Conservation (phyloP, 805 yeast species). For the Nakazawaea anatomiae region DNA sequence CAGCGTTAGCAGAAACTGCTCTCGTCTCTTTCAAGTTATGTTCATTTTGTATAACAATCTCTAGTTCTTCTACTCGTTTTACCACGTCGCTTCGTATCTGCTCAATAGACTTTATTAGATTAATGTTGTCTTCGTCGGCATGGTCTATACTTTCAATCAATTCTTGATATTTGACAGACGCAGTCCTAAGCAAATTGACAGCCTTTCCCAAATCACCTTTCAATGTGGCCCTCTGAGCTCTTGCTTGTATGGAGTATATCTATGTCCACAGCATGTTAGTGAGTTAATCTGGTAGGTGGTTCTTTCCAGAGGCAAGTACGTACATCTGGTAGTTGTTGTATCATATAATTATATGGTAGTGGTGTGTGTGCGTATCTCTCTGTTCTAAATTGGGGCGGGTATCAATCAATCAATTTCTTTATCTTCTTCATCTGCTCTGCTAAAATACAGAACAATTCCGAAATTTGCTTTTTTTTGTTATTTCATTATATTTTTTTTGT, state of each 20-base stretch:
- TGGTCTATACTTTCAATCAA: conserved; percentile 13
- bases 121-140: not conserved
- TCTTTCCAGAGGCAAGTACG: conserved; percentile 7
- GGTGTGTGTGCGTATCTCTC: no score
- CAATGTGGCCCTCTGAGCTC: conserved; percentile 44
- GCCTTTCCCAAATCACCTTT: conserved; percentile 38
- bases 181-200: conserved; percentile 28
- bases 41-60: conserved; percentile 9
- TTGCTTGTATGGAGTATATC: conserved; percentile 46
- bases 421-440: no score
- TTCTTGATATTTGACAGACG: conserved; percentile 26
- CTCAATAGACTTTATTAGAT: conserved; percentile 15
- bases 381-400: no score
- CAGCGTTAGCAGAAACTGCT: not conserved
- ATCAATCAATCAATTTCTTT: not conserved
- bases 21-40: conserved; percentile 4
- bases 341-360: not conserved
- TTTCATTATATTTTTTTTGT: not conserved
- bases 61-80: conserved; percentile 18
- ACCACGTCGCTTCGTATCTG: conserved; percentile 18
- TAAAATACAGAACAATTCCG: no score
- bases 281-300: no score
- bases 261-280: conserved; percentile 12
- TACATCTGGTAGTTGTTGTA: conserved; percentile 21
- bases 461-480: not conserved